Base-by-base conservation (phyloP, 2,329 filamentous ascomycete species). In the Paracoccidioides brasiliensis region DNA sequence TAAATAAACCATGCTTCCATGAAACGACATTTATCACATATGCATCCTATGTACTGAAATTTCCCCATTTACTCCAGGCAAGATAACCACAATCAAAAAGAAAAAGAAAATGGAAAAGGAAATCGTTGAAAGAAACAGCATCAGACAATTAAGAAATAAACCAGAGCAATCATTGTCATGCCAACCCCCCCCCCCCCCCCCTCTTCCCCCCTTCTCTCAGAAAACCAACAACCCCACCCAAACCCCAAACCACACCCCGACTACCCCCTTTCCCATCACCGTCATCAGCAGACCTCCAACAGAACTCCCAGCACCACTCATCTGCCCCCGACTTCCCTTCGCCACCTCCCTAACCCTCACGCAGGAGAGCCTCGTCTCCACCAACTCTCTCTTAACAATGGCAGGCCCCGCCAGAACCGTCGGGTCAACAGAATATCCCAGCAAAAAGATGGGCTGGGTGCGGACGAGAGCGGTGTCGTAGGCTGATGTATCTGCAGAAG, bases 381-480 rank as follows among this genome's bases (percentile, higher is more conserved):
- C 43, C 44, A 56, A 35, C 14, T 56, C 50, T 8, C 40, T 52
- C 54, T 33, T 46, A 15, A 48, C 22, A 22, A 38, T 33, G n/a
- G 5, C 37, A 14, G 41, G 38, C 12, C 51, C 43, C 2, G 15
- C 43, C 5, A 51, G 37, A 38, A 51, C 22, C 9, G 38, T 48
- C 5, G 44, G 43, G 30, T 48, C 46, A 3, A 46, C 14, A 45
- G 55, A 46, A 28, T 56, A 56, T 5, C 37, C 42, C 12, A 56
- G 45, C 15, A 56, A 12, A 32, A 56, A 38, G 15, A 56, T 56
- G 30, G 55, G 55, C 8, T 37, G 52, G 14, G 42, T 48, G 15
- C 43, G 51, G 22, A 35, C 37, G 12, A 56, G 15, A 7, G 52
- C 45, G 37, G 35, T 37, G 9, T 50, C 33, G 49, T 56, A 56